phyloP scores from a whole-genome alignment of 164 flowering plant species.

The Aristolochia californica region DNA sequence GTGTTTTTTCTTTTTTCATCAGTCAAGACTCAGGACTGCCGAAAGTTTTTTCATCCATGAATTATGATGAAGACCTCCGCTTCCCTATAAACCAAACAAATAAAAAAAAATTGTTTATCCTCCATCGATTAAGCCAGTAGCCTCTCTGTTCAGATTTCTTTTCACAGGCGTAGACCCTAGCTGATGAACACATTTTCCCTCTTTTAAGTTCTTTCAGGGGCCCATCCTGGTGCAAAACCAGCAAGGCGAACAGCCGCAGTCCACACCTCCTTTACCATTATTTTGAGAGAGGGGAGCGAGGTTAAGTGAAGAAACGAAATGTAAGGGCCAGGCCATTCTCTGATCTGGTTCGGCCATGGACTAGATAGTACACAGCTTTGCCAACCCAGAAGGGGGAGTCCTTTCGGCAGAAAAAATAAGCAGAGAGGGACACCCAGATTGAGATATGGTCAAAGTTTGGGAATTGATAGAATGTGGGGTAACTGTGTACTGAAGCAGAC shows the following conservation, averaged over 20 bases:
- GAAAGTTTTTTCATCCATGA: too few relatives aligned
- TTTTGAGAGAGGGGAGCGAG: background rate
- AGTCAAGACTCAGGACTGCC: too few relatives aligned
- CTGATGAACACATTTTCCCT: background rate
- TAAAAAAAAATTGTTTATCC: background rate
- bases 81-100: background rate
- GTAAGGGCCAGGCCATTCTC: background rate
- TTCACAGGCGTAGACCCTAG: constrained; percentile 2
- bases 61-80: too few relatives aligned
- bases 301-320: background rate
- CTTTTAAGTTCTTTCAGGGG: background rate
- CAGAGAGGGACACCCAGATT: too few relatives aligned
- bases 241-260: background rate
- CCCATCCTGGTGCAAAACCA: background rate
- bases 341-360: too few relatives aligned
- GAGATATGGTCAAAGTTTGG: too few relatives aligned
- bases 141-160: background rate
- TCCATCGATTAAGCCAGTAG: background rate
- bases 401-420: too few relatives aligned
- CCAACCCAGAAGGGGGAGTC: too few relatives aligned
- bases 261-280: background rate
- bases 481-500: too few relatives aligned
- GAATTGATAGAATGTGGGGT: too few relatives aligned
- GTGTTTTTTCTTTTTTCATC: too few relatives aligned
- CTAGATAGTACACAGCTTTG: too few relatives aligned